These are phyloP conservation scores for Pleurotus platypus DNA, from an alignment of 768 basidiomycete genomes.

Conservation along the genomic window DNA sequence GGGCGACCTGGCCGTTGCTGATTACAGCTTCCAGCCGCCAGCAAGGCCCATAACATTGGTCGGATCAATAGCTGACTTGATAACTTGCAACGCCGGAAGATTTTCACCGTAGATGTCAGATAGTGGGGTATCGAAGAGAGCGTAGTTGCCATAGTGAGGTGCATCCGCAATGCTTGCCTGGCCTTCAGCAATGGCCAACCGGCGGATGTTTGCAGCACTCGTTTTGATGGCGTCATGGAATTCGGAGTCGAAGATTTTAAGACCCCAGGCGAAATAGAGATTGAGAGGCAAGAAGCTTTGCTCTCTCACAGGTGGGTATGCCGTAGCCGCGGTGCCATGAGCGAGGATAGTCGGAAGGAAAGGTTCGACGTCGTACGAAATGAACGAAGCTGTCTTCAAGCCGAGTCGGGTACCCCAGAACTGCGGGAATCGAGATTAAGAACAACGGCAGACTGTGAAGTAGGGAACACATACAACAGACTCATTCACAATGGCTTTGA, in stretches of 20 bases:
- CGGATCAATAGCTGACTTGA: slow-evolving; percentile 52
- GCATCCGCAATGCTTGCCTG: slow-evolving; percentile 31
- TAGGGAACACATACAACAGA: slow-evolving; percentile 26
- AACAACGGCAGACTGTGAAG: background rate
- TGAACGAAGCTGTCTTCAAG: slow-evolving; percentile 24
- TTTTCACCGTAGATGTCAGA: slow-evolving; percentile 49
- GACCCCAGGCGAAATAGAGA: slow-evolving; percentile 21
- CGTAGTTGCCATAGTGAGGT: slow-evolving; percentile 59
- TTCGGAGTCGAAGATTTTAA: slow-evolving; percentile 13
- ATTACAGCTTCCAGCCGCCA: slow-evolving; percentile 56
- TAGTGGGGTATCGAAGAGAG: slow-evolving; percentile 47
- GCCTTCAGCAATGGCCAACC: slow-evolving; percentile 34
- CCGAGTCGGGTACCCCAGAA: slow-evolving; percentile 38
- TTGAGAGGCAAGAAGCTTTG: slow-evolving; percentile 23
- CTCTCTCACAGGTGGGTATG: slow-evolving; percentile 36
- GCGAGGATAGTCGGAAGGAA: slow-evolving; percentile 40
- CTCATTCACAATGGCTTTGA: slow-evolving; percentile 42
- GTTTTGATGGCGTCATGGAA: slow-evolving; percentile 36
- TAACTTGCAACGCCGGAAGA: slow-evolving; percentile 30
- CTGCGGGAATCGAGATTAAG: slow-evolving; percentile 20
- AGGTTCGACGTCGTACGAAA: slow-evolving; percentile 50
- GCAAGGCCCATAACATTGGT: slow-evolving; percentile 59
- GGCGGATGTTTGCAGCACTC: slow-evolving; percentile 35
- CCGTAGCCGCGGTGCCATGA: slow-evolving; percentile 33
- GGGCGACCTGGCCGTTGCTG: too few species aligned